Percentiles rank a stretch among this genome's conserved stretches.
Evolutionary conservation across 2,329 filamentous ascomycete genomes (phyloP).

Genomic region (Dactylellina parvicollis): DNA sequence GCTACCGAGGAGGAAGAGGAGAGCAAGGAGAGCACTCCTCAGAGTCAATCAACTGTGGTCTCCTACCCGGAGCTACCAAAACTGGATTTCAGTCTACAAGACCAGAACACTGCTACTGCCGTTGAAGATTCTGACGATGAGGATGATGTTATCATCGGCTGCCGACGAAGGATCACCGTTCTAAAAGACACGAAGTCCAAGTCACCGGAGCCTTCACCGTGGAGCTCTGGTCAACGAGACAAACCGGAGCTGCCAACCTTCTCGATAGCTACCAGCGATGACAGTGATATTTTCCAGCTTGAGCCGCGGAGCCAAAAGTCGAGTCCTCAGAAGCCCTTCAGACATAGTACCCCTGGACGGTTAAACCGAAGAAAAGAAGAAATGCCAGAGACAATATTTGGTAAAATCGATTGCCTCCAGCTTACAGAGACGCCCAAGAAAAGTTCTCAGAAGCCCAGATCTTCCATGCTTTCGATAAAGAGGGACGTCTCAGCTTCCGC

Average conservation of each 20-base stretch:
- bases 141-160: constrained; percentile 36
- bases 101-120: too few relatives aligned
- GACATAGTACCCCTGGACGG: constrained; percentile 11
- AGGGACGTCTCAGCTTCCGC: not conserved
- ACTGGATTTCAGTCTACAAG: too few relatives aligned
- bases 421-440: not conserved
- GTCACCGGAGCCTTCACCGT: too few relatives aligned
- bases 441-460: constrained; percentile 11
- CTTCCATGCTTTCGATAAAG: constrained; percentile 8
- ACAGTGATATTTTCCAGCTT: constrained; percentile 1
- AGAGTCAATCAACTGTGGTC: not conserved
- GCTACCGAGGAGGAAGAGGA: not conserved
- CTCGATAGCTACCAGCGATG: constrained; percentile 18
- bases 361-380: constrained; percentile 3
- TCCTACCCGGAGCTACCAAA: too few relatives aligned
- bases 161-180: constrained; percentile 15
- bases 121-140: constrained; percentile 18
- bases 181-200: not conserved
- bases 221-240: not conserved
- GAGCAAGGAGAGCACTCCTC: not conserved
- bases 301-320: not conserved
- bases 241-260: constrained; percentile 7
- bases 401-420: not conserved
- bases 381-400: not conserved
- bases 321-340: constrained; percentile 21